Evolutionary conservation across 2,329 filamentous ascomycete species (phyloP), one percentile per base, ranked within the genome.

Genomic region (Calonectria henricotiae): DNA sequence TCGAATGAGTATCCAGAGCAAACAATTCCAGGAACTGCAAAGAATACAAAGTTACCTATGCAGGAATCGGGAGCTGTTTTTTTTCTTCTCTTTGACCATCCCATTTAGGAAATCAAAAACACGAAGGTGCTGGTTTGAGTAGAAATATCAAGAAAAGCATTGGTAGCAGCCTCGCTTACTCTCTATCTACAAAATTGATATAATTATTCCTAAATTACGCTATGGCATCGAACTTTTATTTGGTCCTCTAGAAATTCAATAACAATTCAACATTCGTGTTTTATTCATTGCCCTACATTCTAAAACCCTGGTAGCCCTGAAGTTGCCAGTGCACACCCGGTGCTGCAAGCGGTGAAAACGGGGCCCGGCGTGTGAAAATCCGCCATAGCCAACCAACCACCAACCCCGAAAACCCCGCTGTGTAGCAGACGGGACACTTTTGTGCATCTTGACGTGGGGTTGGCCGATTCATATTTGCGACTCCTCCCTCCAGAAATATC

Each of bases 391-490:
- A 55, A 51, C 63, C 63, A 65, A 51, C 44, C 49, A 65, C 30
- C 63, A 65, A 61, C 64, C 54, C 23, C 55, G 15, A 55, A 66
- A 66, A 44, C 64, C 64, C 64, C 64, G 64, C 64, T 17, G 44
- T 58, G 51, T 58, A 20, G 51, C 25, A 13, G 46, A 41, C 32
- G 41, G 58, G 41, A 49, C 49, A 43, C 9, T 60, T 47, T 32
- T 39, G 60, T 58, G 66, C 66, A 64, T 64, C 60, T 55, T n/a
- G 35, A 65, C 70, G 70, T 72, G 70, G 70, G 69, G 70, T 70
- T 54, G 30, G 62, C 54, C 64, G 49, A 67, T 70, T 58, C 69
- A 76, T 72, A 75, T 71, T 77, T 71, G 71, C 64, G 39, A 61
- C 35, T 46, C 46, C 64, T 55, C 46, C 23, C 55, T 65, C 71